A percentile compares a stretch with the other conserved stretches of the same genome.
Conservation (phyloP, 768 basidiomycete genomes). For the Daedaleopsis sinensis region DNA sequence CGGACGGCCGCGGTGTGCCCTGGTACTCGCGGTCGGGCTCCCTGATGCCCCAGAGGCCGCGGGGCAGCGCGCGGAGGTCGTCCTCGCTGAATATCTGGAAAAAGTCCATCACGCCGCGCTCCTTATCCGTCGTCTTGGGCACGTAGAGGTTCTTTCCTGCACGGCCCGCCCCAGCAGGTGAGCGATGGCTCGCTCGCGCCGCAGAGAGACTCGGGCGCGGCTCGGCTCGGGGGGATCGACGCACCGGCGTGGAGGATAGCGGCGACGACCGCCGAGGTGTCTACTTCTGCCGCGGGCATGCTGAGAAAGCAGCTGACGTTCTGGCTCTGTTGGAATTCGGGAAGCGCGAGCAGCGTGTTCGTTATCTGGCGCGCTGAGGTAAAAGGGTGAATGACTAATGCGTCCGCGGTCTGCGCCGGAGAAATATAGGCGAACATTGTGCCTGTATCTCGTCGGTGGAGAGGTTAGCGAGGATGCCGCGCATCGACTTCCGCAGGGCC, state of each 20-base stretch:
- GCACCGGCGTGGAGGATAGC: slow-evolving; percentile 59
- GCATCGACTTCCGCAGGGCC: slow-evolving; percentile 54
- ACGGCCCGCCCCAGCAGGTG: slow-evolving; percentile 1
- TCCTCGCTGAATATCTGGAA: slow-evolving; percentile 59
- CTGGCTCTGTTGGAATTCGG: slow-evolving; percentile 51
- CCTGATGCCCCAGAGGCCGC: slow-evolving; percentile 75
- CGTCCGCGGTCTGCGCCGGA: slow-evolving; percentile 12
- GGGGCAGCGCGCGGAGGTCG: slow-evolving; percentile 60
- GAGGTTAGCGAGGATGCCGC: slow-evolving; percentile 47
- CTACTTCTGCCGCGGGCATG: slow-evolving; percentile 74
- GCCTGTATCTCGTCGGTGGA: slow-evolving; percentile 47
- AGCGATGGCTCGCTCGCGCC: neutral
- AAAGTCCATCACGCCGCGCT: slow-evolving; percentile 60
- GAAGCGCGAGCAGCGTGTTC: slow-evolving; percentile 48
- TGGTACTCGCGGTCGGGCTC: slow-evolving; percentile 57
- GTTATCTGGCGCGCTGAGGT: slow-evolving; percentile 47
- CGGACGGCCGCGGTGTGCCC: slow-evolving; percentile 48
- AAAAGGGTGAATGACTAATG: slow-evolving; percentile 23
- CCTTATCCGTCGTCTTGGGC: slow-evolving; percentile 56
- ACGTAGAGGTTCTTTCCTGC: slow-evolving; percentile 71
- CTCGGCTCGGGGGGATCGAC: slow-evolving; percentile 19
- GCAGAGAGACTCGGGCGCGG: neutral
- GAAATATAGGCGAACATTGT: slow-evolving; percentile 53
- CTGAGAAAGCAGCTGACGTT: slow-evolving; percentile 76
- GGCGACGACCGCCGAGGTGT: slow-evolving; percentile 55